These are phyloP conservation scores for Recurvomyces mirabilis DNA, from an alignment of 495 filamentous ascomycete genomes.

Conservation along the genomic window DNA sequence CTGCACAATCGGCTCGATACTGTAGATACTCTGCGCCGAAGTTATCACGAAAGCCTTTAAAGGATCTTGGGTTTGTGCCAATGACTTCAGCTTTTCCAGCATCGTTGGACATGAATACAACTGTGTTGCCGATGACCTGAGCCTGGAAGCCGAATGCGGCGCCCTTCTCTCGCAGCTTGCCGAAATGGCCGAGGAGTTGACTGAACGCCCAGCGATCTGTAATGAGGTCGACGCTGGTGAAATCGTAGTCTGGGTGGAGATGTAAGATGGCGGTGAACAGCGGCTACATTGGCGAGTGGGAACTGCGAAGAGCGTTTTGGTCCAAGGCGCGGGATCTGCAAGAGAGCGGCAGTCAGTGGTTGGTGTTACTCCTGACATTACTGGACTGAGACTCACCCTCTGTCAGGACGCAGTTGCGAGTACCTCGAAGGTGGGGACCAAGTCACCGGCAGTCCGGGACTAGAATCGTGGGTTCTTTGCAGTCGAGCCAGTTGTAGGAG, in stretches of 20 bases:
- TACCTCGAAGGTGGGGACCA: neutral
- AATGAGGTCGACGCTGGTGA: neutral
- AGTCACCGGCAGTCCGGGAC: neutral
- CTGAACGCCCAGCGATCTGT: neutral
- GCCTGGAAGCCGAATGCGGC: neutral
- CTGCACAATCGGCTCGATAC: neutral
- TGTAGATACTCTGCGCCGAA: neutral
- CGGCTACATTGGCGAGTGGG: neutral
- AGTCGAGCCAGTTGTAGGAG: neutral
- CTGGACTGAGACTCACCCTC: neutral
- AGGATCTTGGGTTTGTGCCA: neutral
- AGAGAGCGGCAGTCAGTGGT: neutral
- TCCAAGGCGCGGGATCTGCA: neutral
- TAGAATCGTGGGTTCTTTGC: neutral
- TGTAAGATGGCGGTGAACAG: neutral
- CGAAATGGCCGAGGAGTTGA: neutral
- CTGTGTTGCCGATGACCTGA: neutral
- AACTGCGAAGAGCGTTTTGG: neutral
- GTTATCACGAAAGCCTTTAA: neutral
- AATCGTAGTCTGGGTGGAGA: neutral
- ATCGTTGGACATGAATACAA: neutral
- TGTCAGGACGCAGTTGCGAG: neutral
- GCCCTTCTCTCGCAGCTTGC: neutral
- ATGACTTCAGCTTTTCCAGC: neutral
- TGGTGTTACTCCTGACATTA: neutral